Evolutionary conservation across 768 basidiomycete genomes (phyloP), one percentile per base, ranked within the genome.

Genomic region (Filobasidium wieringae): DNA sequence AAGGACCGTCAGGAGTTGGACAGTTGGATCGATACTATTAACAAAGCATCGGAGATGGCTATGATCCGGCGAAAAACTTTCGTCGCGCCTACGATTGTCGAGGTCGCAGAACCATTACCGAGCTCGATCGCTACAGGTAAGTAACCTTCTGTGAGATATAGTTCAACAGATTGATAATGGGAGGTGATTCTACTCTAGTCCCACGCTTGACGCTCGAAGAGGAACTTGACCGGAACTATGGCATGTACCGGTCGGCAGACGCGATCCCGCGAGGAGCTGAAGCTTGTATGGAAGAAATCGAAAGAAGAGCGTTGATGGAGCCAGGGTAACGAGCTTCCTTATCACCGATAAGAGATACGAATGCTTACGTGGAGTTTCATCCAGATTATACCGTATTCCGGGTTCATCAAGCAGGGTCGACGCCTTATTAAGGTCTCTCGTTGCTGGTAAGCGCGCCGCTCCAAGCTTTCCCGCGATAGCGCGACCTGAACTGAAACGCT

Each of bases 21-120:
- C 54, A 82, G 79, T 64, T 91, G 88, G 88, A 78, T 88, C 53
- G 82, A 84, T 17, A 83, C 81, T 26, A 83, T 91, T 61, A 79
- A 79, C 34, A 79, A 81, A 34, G 81, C 86, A 37, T 81, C 86
- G 26, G 84, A 82, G 65, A 80, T 80, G 56, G 84, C 84, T 37
- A 85, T 86, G 26, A 84, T 86, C 68, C 80, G 87, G 34, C 80
- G 88, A 15, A 72, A 86, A 68, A 91, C 88, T 6, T 88, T 89
- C 65, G 76, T 90, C 9, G 86, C 84, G 0, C 81, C 81, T 63
- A 80, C 82, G 30, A 84, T 86, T 67, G 81, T 84, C 37, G 81
- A 84, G 64, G 71, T 84, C 31, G 76, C 85, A 8, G 88, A 88
- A 64, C 49, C 34, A 31, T 7, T 47, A 1, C 19, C 22, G 30